Base-by-base conservation (phyloP, 129 eudicot species). In the Deinandra increscens region DNA sequence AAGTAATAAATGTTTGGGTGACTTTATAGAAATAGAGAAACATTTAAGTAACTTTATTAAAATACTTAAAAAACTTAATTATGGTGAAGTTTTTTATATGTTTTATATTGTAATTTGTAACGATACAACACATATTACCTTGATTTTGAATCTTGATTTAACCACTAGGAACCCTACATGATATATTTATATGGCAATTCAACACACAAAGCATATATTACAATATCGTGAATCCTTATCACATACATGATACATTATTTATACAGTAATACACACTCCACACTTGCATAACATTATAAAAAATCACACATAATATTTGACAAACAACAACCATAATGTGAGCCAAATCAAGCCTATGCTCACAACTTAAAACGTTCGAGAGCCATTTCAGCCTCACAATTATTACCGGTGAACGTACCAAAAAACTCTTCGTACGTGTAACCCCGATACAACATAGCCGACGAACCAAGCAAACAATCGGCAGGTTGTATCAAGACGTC, bases 381-480 rank as follows among this genome's bases (percentile, higher is more conserved):
- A 59, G 75, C 69, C 3, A 1, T 33, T 78, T 82, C 86, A 4
- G 81, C 86, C 29, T 78, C 78, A 18, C 86, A 82, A n/a, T 75
- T 70, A 44, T 69, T 82, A 23, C 78, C 38, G 0, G 58, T 78
- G 48, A 82, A 82, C 61, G 73, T 42, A 44, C 17, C 58, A 41
- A 79, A 67, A 15, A 81, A 88, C 37, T 88, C 88, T 48, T 84
- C 74, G 64, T 85, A 85, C 1, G 71, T 71, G 51, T 75, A 88
- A 18, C 74, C 64, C 18, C 49, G 70, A 39, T 81, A 88, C 41
- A 68, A 14, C 3, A 80, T 80, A 29, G 64, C 15, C 11, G 37
- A 15, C 11, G 54, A 50, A 37, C 37, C 59, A 22, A 49, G 13
- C 17, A 70, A 14, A 12, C 44, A 65, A 43, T 60, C 68, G 6